phyloP scores from a whole-genome alignment of 2,329 filamentous ascomycete species.

The Clonostachys rhizophaga region DNA sequence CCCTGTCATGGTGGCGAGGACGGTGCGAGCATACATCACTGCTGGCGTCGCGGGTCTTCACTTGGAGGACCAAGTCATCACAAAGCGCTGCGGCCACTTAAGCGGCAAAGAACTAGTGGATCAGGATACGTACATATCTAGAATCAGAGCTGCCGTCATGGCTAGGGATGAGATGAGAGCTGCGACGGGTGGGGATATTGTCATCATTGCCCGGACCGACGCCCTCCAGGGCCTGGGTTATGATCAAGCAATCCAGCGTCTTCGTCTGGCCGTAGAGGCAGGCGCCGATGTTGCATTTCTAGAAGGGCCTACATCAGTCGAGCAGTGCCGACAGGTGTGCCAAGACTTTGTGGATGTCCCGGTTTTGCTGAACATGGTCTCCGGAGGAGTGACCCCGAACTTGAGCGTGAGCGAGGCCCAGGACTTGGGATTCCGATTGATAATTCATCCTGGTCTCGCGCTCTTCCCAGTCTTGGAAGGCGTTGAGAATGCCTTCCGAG shows the following conservation, averaged over 20 bases:
- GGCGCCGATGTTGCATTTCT: constrained; percentile 58
- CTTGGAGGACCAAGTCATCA: constrained; percentile 60
- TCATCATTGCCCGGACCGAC: constrained; percentile 62
- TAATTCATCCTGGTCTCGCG: constrained; percentile 28
- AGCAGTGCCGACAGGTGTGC: constrained; percentile 41
- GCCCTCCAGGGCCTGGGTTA: constrained; percentile 53
- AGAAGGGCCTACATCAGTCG: constrained; percentile 49
- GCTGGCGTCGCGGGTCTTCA: constrained; percentile 55
- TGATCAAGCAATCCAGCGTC: constrained; percentile 46
- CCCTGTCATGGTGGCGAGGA: constrained; percentile 47
- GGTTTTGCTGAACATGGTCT: constrained; percentile 53
- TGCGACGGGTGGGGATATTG: constrained; percentile 37
- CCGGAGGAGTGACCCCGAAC: constrained; percentile 49
- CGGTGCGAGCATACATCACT: constrained; percentile 44
- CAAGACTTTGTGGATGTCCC: constrained; percentile 41
- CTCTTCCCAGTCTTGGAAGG: too few relatives aligned
- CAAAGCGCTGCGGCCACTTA: constrained; percentile 63
- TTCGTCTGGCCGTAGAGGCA: constrained; percentile 43
- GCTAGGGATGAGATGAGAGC: constrained; percentile 41
- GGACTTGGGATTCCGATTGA: constrained; percentile 51
- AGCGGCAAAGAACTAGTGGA: constrained; percentile 56
- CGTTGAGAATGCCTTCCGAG: too few relatives aligned
- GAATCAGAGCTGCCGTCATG: constrained; percentile 51
- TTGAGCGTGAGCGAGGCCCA: constrained; percentile 47
- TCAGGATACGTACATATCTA: constrained; percentile 39